A percentile compares a stretch with the other conserved stretches of the same genome.
Conservation (phyloP, 768 basidiomycete species). For the Wakefieldia striispora region DNA sequence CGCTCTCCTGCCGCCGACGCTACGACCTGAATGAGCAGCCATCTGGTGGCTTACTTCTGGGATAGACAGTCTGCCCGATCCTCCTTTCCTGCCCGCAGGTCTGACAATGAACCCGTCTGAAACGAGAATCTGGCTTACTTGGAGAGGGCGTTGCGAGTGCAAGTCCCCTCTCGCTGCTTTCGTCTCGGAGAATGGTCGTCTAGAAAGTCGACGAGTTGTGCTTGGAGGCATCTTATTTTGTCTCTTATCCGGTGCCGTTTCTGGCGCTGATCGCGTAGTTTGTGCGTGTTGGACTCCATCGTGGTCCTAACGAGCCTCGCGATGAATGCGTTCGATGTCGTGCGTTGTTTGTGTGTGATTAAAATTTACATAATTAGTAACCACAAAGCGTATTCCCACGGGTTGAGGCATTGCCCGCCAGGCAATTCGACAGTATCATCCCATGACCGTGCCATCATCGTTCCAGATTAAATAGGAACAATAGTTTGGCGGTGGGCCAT, state of each 20-base stretch:
- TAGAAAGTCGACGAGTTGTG: conserved; percentile 46
- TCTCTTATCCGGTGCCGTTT: conserved; percentile 49
- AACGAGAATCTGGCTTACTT: conserved; percentile 42
- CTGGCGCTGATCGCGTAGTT: conserved; percentile 35
- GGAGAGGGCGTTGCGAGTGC: conserved; percentile 62
- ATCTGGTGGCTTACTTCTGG: no score
- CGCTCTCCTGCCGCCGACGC: conserved; percentile 15
- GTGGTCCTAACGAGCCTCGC: neutral
- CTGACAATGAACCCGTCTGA: neutral
- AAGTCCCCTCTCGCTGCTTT: conserved; percentile 40
- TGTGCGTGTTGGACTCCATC: conserved; percentile 58
- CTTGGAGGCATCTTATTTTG: conserved; percentile 56
- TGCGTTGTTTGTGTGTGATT: conserved; percentile 22
- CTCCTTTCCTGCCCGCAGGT: conserved; percentile 43
- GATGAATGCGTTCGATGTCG: conserved; percentile 15
- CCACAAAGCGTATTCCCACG: conserved; percentile 14
- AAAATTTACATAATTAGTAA: conserved; percentile 19
- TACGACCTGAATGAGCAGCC: conserved; percentile 8
- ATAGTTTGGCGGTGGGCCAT: neutral
- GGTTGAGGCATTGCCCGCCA: no score
- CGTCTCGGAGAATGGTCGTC: conserved; percentile 44
- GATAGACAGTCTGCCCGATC: conserved; percentile 28
- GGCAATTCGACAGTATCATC: no score
- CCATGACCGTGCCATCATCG: no score
- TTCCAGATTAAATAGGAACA: no score